These are phyloP conservation scores for Candida neerlandica DNA, from an alignment of 1,139 yeast genomes.

Conservation along the genomic window DNA sequence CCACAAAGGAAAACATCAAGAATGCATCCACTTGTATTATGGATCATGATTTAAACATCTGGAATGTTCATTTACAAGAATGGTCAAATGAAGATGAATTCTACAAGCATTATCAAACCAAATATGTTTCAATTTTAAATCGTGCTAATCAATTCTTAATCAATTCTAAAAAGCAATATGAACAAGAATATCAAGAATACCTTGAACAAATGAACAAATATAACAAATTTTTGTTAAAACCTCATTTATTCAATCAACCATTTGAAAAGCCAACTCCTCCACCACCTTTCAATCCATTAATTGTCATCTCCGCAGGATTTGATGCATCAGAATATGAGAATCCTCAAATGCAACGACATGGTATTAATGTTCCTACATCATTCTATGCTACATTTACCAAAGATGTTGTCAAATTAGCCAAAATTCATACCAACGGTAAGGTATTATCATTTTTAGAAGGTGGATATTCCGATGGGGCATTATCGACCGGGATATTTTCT, in stretches of 20 bases:
- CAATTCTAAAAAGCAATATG: slow-evolving; percentile 49
- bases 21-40: slow-evolving; percentile 81
- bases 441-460: slow-evolving; percentile 78
- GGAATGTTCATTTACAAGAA: slow-evolving; percentile 82
- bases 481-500: slow-evolving; percentile 77
- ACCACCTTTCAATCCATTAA: slow-evolving; percentile 67
- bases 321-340: slow-evolving; percentile 88
- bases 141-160: slow-evolving; percentile 71
- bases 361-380: slow-evolving; percentile 79
- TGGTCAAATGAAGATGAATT: slow-evolving; percentile 69
- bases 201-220: slow-evolving; percentile 29
- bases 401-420: slow-evolving; percentile 70
- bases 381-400: slow-evolving; percentile 75
- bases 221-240: slow-evolving; percentile 32
- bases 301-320: slow-evolving; percentile 81
- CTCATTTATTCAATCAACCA: slow-evolving; percentile 30
- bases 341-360: slow-evolving; percentile 83
- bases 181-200: slow-evolving; percentile 38
- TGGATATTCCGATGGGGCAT: slow-evolving; percentile 85
- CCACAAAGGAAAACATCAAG: slow-evolving; percentile 68
- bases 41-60: slow-evolving; percentile 78
- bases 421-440: slow-evolving; percentile 61
- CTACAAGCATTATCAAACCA: slow-evolving; percentile 59
- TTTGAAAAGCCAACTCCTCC: slow-evolving; percentile 37
- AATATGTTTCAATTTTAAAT: slow-evolving; percentile 62